Evolutionary conservation across 2,329 filamentous ascomycete species (phyloP), one percentile per base, ranked within the genome.

Genomic region (Daldinia eschscholtzii): DNA sequence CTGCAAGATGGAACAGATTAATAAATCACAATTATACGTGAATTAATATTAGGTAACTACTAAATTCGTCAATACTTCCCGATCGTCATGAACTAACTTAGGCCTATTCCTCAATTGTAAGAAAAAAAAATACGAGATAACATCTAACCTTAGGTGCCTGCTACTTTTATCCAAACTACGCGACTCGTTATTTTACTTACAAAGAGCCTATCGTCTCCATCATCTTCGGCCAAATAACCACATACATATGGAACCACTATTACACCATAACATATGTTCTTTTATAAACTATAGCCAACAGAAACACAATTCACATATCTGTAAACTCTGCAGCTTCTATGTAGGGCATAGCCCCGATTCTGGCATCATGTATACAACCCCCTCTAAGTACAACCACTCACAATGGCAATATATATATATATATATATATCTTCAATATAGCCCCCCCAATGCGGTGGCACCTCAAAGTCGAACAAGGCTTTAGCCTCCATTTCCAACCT

Each of bases 291-390:
- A 57, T 26, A 26, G n/a, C 18, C 41, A 26, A 33, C 18, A 13
- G n/a, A 6, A 18, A 33, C 37, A 2, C 18, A 42, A 18, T 3
- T 30, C 23, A 15, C 15, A 1, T 7, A 39, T n/a, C 18, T 61
- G 15, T 44, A 61, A 30, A 61, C 57, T 62, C 33, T 70, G 48
- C 52, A 57, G 61, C 57, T 57, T 37, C 53, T 50, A 44, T 18
- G 58, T 65, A 62, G 57, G 64, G 48, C 65, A 70, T 68, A 70
- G 64, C 58, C 64, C 57, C 58, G 26, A 42, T 15, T 15, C 30
- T 44, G 9, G 7, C 48, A 55, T 64, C 56, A 66, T 67, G 64
- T 56, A 70, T 67, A 57, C 44, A 64, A 69, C 63, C 61, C 12
- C 58, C 15, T 33, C 35, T 50, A 39, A 28, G 30, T 28, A 48